Base-by-base conservation (phyloP, 768 basidiomycete species). In the Collybia sordida region DNA sequence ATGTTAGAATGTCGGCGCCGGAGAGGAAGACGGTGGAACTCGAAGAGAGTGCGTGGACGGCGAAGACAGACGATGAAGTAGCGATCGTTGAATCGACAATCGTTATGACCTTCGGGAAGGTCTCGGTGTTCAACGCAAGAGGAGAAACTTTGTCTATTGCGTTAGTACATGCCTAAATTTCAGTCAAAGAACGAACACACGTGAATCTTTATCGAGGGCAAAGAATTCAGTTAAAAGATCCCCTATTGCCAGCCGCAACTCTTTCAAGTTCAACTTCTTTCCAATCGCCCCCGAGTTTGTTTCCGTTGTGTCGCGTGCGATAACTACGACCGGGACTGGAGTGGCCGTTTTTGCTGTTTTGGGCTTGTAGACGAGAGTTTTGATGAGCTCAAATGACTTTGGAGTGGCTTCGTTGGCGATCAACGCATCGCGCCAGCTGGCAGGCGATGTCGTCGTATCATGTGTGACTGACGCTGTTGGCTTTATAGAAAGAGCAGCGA, bases 311-410 rank as follows among this genome's bases (percentile, higher is more conserved):
- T 96, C 93, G 60, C 83, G 77, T 8, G 91, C 90, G 65, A 98
- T 80, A 51, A 95, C 86, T 56, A 98, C 78, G 50, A 98, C 84
- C 6, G 93, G 94, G 45, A 92, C 79, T 1, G 92, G 84, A 24
- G 79, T 82, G 6, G 89, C 90, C 0, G 82, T 80, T 67, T 97
- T 97, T n/a, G 93, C 88, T 2, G 93, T 93, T 70, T 95, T 95
- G 25, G 94, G 94, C 65, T 98, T 98, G 85, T 92, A 96, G 49
- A 96, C 86, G 58, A 95, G 85, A 42, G 88, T 90, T 68, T 93
- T 94, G 65, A 89, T 79, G 59, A 91, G 77, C 65, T 89, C 82
- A 61, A 86, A 90, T 14, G 74, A 72, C 41, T 70, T 71, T 1
- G 86, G 85, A 19, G 77, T 71, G 11, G 77, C 70, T 34, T 77